These are phyloP conservation scores for Kwoniella sp. DNA, from an alignment of 768 basidiomycete species.

Conservation along the genomic window DNA sequence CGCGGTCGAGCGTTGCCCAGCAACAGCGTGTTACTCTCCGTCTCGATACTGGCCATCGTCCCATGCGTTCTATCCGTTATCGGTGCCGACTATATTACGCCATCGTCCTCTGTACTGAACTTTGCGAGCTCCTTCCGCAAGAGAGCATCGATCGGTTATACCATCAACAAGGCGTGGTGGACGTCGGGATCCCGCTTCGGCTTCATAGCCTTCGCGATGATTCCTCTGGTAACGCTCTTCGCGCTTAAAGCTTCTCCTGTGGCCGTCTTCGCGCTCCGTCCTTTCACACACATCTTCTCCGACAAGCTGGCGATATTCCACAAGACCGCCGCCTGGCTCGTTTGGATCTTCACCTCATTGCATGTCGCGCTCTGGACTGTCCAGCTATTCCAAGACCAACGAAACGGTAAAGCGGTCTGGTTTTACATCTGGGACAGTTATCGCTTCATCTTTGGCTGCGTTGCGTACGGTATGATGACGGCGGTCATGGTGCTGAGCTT, in stretches of 20 bases:
- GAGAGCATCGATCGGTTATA: slow-evolving; percentile 54
- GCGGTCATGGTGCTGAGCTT: slow-evolving; percentile 43
- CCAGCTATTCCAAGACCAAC: slow-evolving; percentile 59
- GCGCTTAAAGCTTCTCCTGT: slow-evolving; percentile 65
- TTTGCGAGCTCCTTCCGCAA: slow-evolving; percentile 46
- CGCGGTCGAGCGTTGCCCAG: slow-evolving; percentile 54
- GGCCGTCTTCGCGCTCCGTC: slow-evolving; percentile 64
- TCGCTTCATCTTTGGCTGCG: slow-evolving; percentile 63
- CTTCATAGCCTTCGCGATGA: slow-evolving; percentile 65
- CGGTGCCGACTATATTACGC: slow-evolving; percentile 67
- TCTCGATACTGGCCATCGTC: slow-evolving; percentile 54
- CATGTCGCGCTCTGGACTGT: slow-evolving; percentile 69
- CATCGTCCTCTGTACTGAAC: slow-evolving; percentile 55
- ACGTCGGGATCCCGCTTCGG: slow-evolving; percentile 65
- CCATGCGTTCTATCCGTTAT: slow-evolving; percentile 57
- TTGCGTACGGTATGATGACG: slow-evolving; percentile 48
- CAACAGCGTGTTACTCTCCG: slow-evolving; percentile 60
- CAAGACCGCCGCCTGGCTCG: slow-evolving; percentile 65
- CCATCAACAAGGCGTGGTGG: slow-evolving; percentile 68
- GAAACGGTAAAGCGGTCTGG: slow-evolving; percentile 51
- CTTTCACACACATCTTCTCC: slow-evolving; percentile 63
- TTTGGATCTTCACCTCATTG: slow-evolving; percentile 61
- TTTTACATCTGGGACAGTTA: slow-evolving; percentile 59
- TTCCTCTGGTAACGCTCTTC: slow-evolving; percentile 66
- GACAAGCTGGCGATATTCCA: slow-evolving; percentile 72